Percentiles rank a stretch among this genome's conserved stretches.
Evolutionary conservation across 768 basidiomycete genomes (phyloP).

Genomic region (Antrodiella citrinella): DNA sequence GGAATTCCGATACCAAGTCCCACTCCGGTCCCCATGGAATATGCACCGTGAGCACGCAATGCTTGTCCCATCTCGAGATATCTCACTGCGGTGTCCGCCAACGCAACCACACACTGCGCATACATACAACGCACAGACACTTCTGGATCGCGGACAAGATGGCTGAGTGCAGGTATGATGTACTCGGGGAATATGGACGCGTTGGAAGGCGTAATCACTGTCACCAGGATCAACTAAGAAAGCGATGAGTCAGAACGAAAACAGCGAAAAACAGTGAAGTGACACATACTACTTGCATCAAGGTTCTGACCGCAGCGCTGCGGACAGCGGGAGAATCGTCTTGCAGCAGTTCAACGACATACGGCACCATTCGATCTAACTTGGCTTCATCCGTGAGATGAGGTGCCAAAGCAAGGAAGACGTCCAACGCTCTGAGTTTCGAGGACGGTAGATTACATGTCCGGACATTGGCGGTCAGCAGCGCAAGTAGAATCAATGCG

Average conservation of each 20-base stretch:
- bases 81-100: constrained; percentile 80
- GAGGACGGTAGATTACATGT: constrained; percentile 83
- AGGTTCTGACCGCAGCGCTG: constrained; percentile 64
- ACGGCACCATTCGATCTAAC: constrained; percentile 88
- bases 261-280: constrained; percentile 1
- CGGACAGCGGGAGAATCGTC: constrained; percentile 83
- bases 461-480: constrained; percentile 83
- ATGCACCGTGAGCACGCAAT: constrained; percentile 72
- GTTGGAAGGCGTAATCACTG: constrained; percentile 57
- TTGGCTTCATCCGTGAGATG: constrained; percentile 93
- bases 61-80: constrained; percentile 95
- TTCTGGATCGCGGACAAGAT: constrained; percentile 78
- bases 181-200: constrained; percentile 88
- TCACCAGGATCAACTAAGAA: constrained; percentile 47
- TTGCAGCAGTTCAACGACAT: constrained; percentile 79
- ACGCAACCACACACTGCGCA: constrained; percentile 76
- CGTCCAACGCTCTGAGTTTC: constrained; percentile 76
- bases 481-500: constrained; percentile 78
- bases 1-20: background rate
- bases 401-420: constrained; percentile 72
- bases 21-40: constrained; percentile 40
- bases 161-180: constrained; percentile 82
- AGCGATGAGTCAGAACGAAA: background rate
- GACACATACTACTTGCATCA: constrained; percentile 73
- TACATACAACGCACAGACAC: constrained; percentile 72